phyloP scores from a whole-genome alignment of 495 filamentous ascomycete species.

The Tuber borchii region DNA sequence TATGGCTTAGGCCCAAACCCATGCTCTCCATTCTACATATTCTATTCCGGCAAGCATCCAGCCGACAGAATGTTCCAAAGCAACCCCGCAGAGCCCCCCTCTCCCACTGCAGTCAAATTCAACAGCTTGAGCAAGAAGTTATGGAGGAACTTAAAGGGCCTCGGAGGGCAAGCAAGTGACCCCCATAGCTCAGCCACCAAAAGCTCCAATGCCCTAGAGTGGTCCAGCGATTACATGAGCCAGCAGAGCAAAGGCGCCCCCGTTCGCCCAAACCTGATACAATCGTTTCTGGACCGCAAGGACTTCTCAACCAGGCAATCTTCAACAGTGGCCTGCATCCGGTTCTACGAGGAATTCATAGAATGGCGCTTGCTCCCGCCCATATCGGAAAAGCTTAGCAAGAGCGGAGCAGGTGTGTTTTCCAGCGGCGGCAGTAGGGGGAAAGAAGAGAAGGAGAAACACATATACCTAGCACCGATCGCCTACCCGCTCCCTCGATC shows the following conservation, averaged over 20 bases:
- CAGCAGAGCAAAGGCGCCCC: background rate
- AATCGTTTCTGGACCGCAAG: slow-evolving; percentile 30
- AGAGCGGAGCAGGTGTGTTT: background rate
- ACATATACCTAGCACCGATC: background rate
- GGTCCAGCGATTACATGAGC: background rate
- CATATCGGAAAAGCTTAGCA: background rate
- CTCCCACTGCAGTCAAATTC: background rate
- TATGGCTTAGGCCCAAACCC: slow-evolving; percentile 35
- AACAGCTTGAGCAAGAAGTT: background rate
- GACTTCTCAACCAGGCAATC: slow-evolving; percentile 19
- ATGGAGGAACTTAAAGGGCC: background rate
- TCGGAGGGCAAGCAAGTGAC: background rate
- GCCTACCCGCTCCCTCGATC: background rate
- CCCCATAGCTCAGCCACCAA: background rate
- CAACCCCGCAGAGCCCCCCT: background rate
- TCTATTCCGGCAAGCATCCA: slow-evolving; percentile 24
- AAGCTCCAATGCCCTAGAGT: background rate
- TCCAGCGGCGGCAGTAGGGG: background rate
- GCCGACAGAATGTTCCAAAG: slow-evolving; percentile 10
- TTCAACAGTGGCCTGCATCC: slow-evolving; percentile 20
- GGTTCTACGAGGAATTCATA: slow-evolving; percentile 24
- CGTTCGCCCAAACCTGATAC: slow-evolving; percentile 19
- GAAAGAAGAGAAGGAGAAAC: background rate
- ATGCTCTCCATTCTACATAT: slow-evolving; percentile 29
- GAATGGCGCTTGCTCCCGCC: slow-evolving; percentile 24